Conservation (phyloP, 169 alveolate species). For the Cryptosporidium sp. region DNA sequence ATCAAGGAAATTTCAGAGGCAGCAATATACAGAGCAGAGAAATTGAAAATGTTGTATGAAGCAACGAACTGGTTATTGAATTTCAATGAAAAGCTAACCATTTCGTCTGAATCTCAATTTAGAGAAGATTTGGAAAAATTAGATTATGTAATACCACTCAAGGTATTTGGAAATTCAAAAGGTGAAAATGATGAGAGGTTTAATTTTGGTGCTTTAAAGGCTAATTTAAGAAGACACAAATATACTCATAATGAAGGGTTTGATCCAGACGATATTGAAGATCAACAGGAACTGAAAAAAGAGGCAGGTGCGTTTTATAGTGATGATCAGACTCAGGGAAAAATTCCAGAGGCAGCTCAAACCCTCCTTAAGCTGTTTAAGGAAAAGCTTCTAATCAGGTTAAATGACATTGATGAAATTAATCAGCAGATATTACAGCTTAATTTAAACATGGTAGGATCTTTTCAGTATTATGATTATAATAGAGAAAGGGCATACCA, state of each 20-base stretch:
- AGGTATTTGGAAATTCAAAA: neutral
- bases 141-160: conserved; percentile 33
- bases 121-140: conserved; percentile 63
- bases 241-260: conserved; percentile 38
- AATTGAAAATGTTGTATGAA: conserved; percentile 21
- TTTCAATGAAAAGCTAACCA: conserved; percentile 44
- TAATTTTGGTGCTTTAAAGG: neutral
- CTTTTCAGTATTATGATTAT: conserved; percentile 55
- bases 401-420: conserved; percentile 46
- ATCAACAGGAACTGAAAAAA: conserved; percentile 33
- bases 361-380: conserved; percentile 28
- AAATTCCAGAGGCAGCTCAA: conserved; percentile 51
- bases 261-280: conserved; percentile 14
- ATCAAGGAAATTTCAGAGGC: conserved; percentile 26
- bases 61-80: conserved; percentile 41
- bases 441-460: conserved; percentile 40
- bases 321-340: conserved; percentile 45
- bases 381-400: conserved; percentile 18
- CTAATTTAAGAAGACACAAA: conserved; percentile 54
- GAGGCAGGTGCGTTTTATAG: conserved; percentile 28
- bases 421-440: conserved; percentile 36
- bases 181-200: conserved; percentile 8
- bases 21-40: conserved; percentile 51
- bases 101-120: conserved; percentile 21
- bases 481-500: conserved; percentile 59